Conservation (phyloP, 169 alveolate genomes). For the Cryptosporidium bovis region DNA sequence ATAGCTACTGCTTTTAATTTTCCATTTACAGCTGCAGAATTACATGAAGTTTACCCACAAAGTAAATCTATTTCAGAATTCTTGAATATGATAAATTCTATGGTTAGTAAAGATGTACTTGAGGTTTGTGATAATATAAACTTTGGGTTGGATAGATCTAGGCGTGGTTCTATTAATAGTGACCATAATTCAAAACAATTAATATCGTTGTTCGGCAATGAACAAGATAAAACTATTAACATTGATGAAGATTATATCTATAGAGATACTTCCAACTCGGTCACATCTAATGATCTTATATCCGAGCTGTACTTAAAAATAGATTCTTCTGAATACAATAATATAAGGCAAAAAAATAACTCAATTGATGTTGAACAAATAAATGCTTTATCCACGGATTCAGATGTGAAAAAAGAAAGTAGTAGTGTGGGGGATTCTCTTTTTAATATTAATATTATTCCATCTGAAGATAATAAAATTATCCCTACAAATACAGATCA, state of each 20-base stretch:
- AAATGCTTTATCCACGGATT: background rate
- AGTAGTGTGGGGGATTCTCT: conserved; percentile 1
- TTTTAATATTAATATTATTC: conserved; percentile 32
- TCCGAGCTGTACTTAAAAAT: conserved; percentile 28
- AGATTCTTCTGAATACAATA: conserved; percentile 17
- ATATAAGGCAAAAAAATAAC: conserved; percentile 13
- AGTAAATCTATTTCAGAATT: conserved; percentile 75
- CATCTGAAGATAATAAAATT: conserved; percentile 5
- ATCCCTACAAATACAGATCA: conserved; percentile 24
- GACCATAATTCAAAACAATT: conserved; percentile 40
- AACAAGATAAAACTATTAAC: conserved; percentile 15
- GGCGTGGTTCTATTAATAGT: conserved; percentile 73
- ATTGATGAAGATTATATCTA: conserved; percentile 43
- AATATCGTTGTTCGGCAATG: conserved; percentile 10
- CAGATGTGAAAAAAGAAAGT: background rate
- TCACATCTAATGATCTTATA: conserved; percentile 16
- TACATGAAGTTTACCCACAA: conserved; percentile 80
- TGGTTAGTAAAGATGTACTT: conserved; percentile 77
- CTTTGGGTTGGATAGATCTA: conserved; percentile 69
- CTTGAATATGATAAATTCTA: conserved; percentile 70
- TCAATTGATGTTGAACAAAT: conserved; percentile 6
- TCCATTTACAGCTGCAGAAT: conserved; percentile 78
- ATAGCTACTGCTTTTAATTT: conserved; percentile 81
- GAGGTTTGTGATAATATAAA: conserved; percentile 79
- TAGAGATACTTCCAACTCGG: conserved; percentile 38